phyloP scores from a whole-genome alignment of 2,329 filamentous ascomycete species.

The Orbilia brochopaga region DNA sequence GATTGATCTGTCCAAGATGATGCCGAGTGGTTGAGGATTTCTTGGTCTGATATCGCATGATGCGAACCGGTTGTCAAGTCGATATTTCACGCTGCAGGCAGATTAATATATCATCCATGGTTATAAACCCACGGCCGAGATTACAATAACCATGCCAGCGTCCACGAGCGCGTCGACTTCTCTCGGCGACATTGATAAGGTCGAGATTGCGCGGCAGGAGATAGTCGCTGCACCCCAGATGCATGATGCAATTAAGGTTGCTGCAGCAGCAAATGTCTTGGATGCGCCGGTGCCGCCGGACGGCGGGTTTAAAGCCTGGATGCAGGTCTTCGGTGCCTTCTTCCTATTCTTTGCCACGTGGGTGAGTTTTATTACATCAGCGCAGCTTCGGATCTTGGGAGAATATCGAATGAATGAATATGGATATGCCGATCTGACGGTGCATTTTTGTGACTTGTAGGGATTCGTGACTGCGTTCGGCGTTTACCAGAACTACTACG shows the following conservation, averaged over 20 bases:
- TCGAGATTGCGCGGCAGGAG: constrained; percentile 9
- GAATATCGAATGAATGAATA: constrained; percentile 5
- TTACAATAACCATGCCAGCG: constrained; percentile 12
- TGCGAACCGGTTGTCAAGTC: neutral
- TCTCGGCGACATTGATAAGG: constrained; percentile 33
- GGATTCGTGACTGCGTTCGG: constrained; percentile 60
- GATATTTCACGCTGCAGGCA: neutral
- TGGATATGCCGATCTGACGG: neutral
- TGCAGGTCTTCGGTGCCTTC: constrained; percentile 64
- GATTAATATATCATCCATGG: neutral
- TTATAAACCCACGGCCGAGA: neutral
- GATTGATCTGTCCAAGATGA: too few species aligned
- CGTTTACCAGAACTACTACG: constrained; percentile 62
- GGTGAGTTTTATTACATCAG: constrained; percentile 51
- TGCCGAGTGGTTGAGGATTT: too few species aligned
- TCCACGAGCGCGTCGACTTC: constrained; percentile 25
- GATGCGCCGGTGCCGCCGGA: constrained; percentile 56
- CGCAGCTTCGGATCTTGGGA: neutral
- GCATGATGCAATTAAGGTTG: constrained; percentile 5
- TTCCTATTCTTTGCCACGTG: constrained; percentile 67
- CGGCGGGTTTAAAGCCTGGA: constrained; percentile 65
- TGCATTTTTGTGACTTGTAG: constrained; percentile 29
- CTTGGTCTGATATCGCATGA: neutral
- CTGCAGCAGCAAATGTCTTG: neutral
- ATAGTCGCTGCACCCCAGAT: neutral